phyloP scores from a whole-genome alignment of 2,329 filamentous ascomycete species.

The Cercospora berteroae region DNA sequence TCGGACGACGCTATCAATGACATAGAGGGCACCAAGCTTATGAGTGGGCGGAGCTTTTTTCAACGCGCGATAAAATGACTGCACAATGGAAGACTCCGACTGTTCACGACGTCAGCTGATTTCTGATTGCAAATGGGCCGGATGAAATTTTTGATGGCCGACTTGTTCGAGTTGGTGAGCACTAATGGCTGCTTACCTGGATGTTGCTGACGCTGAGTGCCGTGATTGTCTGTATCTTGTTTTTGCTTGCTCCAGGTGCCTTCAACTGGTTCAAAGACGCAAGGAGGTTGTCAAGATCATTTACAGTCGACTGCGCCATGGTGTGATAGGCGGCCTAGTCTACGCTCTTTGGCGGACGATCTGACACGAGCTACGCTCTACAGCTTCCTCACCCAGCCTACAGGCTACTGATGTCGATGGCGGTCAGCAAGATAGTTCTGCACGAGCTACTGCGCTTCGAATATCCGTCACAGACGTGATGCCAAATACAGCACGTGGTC shows the following conservation, averaged over 20 bases:
- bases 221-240: conserved; percentile 85
- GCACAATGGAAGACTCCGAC: conserved; percentile 92
- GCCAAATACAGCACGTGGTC: conserved; percentile 8
- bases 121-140: not conserved
- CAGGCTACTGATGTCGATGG: conserved; percentile 25
- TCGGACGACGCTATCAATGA: conserved; percentile 99
- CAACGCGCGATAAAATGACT: conserved; percentile 96
- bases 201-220: conserved; percentile 83
- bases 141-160: not conserved
- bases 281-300: conserved; percentile 84
- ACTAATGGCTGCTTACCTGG: conserved; percentile 62
- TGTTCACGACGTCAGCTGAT: conserved; percentile 42
- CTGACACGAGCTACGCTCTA: conserved; percentile 24
- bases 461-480: not conserved
- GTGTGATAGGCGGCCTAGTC: conserved; percentile 25
- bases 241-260: conserved; percentile 89
- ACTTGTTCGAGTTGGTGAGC: not conserved
- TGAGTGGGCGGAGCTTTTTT: conserved; percentile 91
- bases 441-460: conserved; percentile 22
- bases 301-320: conserved; percentile 65
- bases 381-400: conserved; percentile 27
- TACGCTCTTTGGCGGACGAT: conserved; percentile 16
- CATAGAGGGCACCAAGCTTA: conserved; percentile 98
- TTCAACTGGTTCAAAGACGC: conserved; percentile 90
- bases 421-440: conserved; percentile 22